These are phyloP conservation scores for Epichloe gansuensis DNA, from an alignment of 2,329 filamentous ascomycete species.

Conservation along the genomic window DNA sequence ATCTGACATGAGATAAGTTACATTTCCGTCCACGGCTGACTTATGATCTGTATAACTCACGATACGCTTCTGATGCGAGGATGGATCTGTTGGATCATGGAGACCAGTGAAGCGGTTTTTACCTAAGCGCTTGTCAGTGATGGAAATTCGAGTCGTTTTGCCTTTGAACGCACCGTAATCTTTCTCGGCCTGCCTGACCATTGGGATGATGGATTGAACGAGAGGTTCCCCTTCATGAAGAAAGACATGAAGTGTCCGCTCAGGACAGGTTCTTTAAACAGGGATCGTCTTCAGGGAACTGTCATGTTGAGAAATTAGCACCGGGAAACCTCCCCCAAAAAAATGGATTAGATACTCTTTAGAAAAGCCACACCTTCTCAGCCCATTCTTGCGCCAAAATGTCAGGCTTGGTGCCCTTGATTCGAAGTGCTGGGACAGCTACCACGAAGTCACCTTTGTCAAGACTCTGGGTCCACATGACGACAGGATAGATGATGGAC, in stretches of 20 bases:
- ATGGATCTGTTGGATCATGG: constrained; percentile 48
- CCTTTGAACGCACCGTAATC: constrained; percentile 28
- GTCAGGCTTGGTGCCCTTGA: constrained; percentile 58
- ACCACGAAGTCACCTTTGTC: constrained; percentile 77
- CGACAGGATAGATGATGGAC: constrained; percentile 58
- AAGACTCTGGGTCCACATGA: constrained; percentile 67
- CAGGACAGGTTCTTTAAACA: constrained; percentile 58
- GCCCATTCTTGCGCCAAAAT: constrained; percentile 51
- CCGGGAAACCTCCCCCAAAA: neutral
- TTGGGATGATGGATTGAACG: constrained; percentile 52
- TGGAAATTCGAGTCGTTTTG: too few species aligned
- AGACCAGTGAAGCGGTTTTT: constrained; percentile 49
- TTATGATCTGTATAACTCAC: constrained; percentile 4
- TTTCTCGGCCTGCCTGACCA: constrained; percentile 49
- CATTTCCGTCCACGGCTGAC: neutral
- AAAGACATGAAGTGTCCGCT: constrained; percentile 63
- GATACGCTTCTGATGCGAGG: constrained; percentile 49
- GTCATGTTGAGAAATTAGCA: neutral
- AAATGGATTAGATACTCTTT: neutral
- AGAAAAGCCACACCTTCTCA: constrained; percentile 36
- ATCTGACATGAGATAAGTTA: constrained; percentile 26
- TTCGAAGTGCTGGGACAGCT: constrained; percentile 64
- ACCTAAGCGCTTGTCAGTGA: constrained; percentile 30
- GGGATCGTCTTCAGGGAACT: constrained; percentile 63
- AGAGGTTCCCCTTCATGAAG: constrained; percentile 62